A percentile compares a stretch with the other conserved stretches of the same genome.
Conservation (phyloP, 257 asterid genomes). For the Solanum acaule region DNA sequence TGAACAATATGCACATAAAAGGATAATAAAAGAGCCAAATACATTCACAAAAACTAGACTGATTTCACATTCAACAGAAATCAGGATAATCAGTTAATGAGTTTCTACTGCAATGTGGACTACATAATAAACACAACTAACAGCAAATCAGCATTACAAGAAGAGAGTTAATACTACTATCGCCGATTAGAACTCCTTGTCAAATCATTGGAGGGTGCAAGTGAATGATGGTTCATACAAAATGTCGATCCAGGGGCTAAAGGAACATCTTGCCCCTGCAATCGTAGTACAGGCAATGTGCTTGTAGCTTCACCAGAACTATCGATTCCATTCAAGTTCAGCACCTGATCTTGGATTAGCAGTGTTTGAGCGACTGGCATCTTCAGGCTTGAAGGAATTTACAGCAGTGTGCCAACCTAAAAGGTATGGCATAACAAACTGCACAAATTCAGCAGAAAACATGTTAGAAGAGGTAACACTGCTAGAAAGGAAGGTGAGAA, state of each 20-base stretch:
- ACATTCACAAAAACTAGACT: not conserved
- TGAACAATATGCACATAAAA: not conserved
- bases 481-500: not conserved
- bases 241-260: not conserved
- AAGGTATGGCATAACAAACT: conserved; percentile 79
- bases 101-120: not conserved
- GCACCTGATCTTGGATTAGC: conserved; percentile 49
- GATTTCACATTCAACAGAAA: not conserved
- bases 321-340: conserved; percentile 83
- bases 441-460: conserved; percentile 19
- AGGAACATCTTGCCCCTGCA: not conserved
- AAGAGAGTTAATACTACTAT: not conserved
- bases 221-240: not conserved
- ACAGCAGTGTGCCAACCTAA: conserved; percentile 88
- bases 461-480: not conserved
- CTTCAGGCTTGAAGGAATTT: conserved; percentile 64
- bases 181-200: not conserved
- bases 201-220: not conserved
- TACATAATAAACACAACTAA: not conserved
- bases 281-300: not conserved
- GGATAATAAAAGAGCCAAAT: not conserved
- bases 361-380: conserved; percentile 34
- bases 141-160: not conserved
- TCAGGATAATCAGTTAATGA: not conserved
- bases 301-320: not conserved